A percentile compares a stretch with the other conserved stretches of the same genome.
Evolutionary conservation across 2,329 filamentous ascomycete genomes (phyloP).

Genomic region (Gnomoniopsis smithogilvyi): DNA sequence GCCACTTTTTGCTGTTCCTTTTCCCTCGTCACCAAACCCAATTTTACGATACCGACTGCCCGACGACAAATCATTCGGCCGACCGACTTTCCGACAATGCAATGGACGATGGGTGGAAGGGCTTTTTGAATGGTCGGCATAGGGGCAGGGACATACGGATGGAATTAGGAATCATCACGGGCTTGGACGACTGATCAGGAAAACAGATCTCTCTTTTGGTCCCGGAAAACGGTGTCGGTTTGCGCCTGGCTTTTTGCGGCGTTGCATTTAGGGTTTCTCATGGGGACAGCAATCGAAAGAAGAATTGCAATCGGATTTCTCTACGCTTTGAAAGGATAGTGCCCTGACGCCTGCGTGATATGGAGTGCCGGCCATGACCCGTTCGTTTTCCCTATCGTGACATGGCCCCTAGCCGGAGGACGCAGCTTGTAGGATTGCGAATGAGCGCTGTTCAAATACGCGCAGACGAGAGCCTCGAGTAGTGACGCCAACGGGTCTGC

Average conservation of each 20-base stretch:
- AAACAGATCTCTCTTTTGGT: slow-evolving; percentile 5
- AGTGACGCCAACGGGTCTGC: neutral
- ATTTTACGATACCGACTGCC: slow-evolving; percentile 15
- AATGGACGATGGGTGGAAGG: slow-evolving; percentile 16
- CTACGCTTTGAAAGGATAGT: too few species aligned
- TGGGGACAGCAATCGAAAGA: slow-evolving; percentile 10
- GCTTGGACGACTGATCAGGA: slow-evolving; percentile 15
- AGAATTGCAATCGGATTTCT: slow-evolving; percentile 11
- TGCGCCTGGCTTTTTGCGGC: slow-evolving; percentile 14
- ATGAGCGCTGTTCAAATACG: neutral
- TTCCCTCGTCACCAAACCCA: slow-evolving; percentile 18
- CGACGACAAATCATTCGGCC: neutral
- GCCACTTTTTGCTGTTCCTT: slow-evolving; percentile 22
- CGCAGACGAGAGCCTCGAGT: neutral
- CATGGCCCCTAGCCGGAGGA: neutral
- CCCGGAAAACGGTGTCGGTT: slow-evolving; percentile 18
- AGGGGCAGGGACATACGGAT: slow-evolving; percentile 5
- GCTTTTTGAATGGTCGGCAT: slow-evolving; percentile 9
- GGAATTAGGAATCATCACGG: slow-evolving; percentile 14
- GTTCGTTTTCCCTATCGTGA: neutral
- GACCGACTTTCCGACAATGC: slow-evolving; percentile 26
- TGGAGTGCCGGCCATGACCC: neutral
- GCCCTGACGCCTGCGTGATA: neutral
- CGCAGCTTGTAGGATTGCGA: neutral
- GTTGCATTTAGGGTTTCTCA: slow-evolving; percentile 19